Evolutionary conservation across 345 rosid species (phyloP).

Genomic region (Eucalyptus dawsonii): DNA sequence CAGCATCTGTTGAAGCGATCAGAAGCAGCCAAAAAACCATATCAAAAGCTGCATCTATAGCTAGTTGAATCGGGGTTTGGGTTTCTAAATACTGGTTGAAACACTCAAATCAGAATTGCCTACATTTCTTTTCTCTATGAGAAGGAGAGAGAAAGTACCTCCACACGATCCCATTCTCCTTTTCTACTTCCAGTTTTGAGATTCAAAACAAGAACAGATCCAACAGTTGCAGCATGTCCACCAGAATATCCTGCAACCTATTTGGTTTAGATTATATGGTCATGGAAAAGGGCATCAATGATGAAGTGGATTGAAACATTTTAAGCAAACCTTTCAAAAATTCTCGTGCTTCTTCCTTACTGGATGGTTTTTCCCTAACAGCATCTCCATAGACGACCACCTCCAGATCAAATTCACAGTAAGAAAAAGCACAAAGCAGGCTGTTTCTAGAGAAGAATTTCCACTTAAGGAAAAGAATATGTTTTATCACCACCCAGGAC

Average conservation of each 20-base stretch:
- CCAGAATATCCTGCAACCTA: slow-evolving; percentile 56
- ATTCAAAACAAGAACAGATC: slow-evolving; percentile 76
- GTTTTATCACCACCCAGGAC: slow-evolving; percentile 6
- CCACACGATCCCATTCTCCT: slow-evolving; percentile 76
- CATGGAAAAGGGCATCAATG: not conserved
- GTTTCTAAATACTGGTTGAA: not conserved
- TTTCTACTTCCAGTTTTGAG: slow-evolving; percentile 54
- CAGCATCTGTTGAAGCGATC: not conserved
- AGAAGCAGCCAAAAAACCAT: not conserved
- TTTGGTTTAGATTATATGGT: not conserved
- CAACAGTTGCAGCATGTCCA: slow-evolving; percentile 63
- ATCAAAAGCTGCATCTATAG: not conserved
- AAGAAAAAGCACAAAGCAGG: slow-evolving; percentile 3
- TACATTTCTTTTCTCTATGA: not conserved
- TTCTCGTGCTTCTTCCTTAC: slow-evolving; percentile 58
- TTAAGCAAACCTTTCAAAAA: slow-evolving; percentile 50
- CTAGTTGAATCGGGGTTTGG: not conserved
- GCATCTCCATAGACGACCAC: slow-evolving; percentile 82
- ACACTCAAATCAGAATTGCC: not conserved
- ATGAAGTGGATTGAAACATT: not conserved
- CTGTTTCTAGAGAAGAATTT: not conserved
- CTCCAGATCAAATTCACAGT: slow-evolving; percentile 34
- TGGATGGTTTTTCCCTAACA: slow-evolving; percentile 75
- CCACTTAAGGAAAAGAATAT: not conserved
- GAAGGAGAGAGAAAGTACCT: slow-evolving; percentile 24